A percentile compares a stretch with the other conserved stretches of the same genome.
These are phyloP conservation scores for Magnusiomyces ingens DNA, from an alignment of 1,139 yeast genomes.

Conservation along the genomic window DNA sequence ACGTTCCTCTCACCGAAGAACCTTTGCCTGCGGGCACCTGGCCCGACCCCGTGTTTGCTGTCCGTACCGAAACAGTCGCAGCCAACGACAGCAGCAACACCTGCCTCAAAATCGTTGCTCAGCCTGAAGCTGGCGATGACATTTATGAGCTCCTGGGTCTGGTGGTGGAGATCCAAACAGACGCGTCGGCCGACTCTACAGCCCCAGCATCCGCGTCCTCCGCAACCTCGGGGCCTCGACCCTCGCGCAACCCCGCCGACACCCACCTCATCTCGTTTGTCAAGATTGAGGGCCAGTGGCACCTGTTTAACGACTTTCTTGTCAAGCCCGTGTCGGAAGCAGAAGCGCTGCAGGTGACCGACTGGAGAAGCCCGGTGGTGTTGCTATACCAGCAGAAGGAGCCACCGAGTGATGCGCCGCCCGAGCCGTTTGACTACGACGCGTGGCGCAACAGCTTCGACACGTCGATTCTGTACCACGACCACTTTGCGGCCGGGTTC, in stretches of 20 bases:
- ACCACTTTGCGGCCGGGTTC: slow-evolving; percentile 67
- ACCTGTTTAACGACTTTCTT: slow-evolving; percentile 82
- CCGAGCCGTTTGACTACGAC: slow-evolving; percentile 37
- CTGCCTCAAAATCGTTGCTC: slow-evolving; percentile 13
- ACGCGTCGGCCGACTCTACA: slow-evolving; percentile 11
- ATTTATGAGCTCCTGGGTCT: slow-evolving; percentile 33
- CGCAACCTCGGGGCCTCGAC: neutral
- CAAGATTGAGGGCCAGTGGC: slow-evolving; percentile 51
- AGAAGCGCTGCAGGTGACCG: slow-evolving; percentile 59
- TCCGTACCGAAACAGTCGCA: neutral
- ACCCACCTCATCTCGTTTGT: slow-evolving; percentile 13
- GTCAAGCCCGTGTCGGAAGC: slow-evolving; percentile 68
- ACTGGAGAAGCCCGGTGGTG: slow-evolving; percentile 83
- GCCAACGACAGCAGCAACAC: neutral
- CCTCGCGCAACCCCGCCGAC: neutral
- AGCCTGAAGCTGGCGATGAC: slow-evolving; percentile 15
- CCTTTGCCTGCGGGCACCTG: neutral
- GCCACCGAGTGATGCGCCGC: too few species aligned
- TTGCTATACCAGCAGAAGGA: slow-evolving; percentile 48
- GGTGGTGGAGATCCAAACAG: slow-evolving; percentile 34
- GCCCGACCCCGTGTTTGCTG: slow-evolving; percentile 12
- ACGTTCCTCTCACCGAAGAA: too few species aligned
- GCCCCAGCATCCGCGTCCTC: neutral
- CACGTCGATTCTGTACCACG: slow-evolving; percentile 61
- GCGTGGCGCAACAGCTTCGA: slow-evolving; percentile 44